Evolutionary conservation across 768 basidiomycete species (phyloP).

Genomic region (Amanita subjunquillea): DNA sequence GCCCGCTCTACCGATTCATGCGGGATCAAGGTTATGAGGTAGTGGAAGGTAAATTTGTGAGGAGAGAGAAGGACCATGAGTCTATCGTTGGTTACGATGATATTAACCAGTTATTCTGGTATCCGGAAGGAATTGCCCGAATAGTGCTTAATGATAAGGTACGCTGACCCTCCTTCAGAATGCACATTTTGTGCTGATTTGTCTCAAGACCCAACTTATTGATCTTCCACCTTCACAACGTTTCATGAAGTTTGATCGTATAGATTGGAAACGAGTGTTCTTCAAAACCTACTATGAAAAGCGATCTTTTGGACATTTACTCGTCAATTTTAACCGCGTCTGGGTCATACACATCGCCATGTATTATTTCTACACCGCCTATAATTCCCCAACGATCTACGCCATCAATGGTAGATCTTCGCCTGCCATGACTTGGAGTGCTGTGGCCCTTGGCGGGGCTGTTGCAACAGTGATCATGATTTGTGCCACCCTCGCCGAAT

Average conservation of each 20-base stretch:
- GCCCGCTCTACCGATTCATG: slow-evolving; percentile 93
- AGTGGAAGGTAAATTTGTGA: slow-evolving; percentile 88
- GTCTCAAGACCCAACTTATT: slow-evolving; percentile 68
- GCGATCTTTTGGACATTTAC: slow-evolving; percentile 90
- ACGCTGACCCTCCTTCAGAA: slow-evolving; percentile 6
- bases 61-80: slow-evolving; percentile 88
- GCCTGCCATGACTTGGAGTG: slow-evolving; percentile 84
- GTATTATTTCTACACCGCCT: slow-evolving; percentile 95
- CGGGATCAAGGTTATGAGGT: slow-evolving; percentile 98
- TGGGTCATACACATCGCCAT: slow-evolving; percentile 96
- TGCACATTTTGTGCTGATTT: not conserved
- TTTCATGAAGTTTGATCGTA: slow-evolving; percentile 93
- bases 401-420: slow-evolving; percentile 44
- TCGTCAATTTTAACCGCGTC: slow-evolving; percentile 99
- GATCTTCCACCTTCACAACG: slow-evolving; percentile 86
- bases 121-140: slow-evolving; percentile 93
- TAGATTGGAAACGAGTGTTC: slow-evolving; percentile 94
- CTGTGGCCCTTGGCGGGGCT: slow-evolving; percentile 88
- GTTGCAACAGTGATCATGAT: slow-evolving; percentile 98
- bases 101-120: slow-evolving; percentile 99
- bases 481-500: slow-evolving; percentile 86
- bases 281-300: slow-evolving; percentile 99
- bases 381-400: slow-evolving; percentile 86
- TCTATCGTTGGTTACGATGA: slow-evolving; percentile 98
- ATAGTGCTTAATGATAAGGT: slow-evolving; percentile 89